Conservation (phyloP, 768 basidiomycete genomes). For the Tricholoma matsutake region DNA sequence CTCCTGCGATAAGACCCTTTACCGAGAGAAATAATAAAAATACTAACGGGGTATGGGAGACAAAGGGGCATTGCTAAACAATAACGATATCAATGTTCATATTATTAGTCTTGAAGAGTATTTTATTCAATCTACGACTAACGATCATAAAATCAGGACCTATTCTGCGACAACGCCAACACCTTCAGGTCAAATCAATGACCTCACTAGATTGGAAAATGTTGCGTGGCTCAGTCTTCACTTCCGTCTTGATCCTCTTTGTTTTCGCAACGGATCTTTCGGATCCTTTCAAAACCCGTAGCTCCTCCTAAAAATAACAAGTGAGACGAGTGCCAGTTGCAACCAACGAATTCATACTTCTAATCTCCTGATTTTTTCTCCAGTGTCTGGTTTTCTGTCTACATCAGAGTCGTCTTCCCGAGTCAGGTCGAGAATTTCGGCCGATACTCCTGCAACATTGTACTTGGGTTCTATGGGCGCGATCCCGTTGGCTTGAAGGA, state of each 20-base stretch:
- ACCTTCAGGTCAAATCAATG: not conserved
- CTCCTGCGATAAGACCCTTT: no score
- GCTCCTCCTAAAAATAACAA: not conserved
- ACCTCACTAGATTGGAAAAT: no score
- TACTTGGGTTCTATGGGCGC: not conserved
- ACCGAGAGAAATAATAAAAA: no score
- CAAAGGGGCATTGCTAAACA: no score
- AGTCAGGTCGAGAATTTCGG: not conserved
- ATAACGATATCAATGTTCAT: no score
- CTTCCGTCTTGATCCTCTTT: not conserved
- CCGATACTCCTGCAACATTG: not conserved
- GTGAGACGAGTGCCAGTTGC: not conserved
- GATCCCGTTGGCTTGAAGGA: constrained; percentile 3
- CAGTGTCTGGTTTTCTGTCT: not conserved
- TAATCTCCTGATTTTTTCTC: not conserved
- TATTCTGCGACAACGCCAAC: no score
- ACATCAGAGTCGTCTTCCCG: not conserved
- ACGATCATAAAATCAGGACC: no score
- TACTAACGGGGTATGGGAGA: no score
- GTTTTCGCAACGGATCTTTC: not conserved
- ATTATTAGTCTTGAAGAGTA: no score
- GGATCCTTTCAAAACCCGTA: not conserved
- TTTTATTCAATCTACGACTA: no score
- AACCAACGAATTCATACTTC: not conserved
- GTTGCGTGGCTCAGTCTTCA: not conserved